A percentile compares a stretch with the other conserved stretches of the same genome.
phyloP scores from a whole-genome alignment of 2,329 filamentous ascomycete species.

The Aspergillus pseudonomiae region DNA sequence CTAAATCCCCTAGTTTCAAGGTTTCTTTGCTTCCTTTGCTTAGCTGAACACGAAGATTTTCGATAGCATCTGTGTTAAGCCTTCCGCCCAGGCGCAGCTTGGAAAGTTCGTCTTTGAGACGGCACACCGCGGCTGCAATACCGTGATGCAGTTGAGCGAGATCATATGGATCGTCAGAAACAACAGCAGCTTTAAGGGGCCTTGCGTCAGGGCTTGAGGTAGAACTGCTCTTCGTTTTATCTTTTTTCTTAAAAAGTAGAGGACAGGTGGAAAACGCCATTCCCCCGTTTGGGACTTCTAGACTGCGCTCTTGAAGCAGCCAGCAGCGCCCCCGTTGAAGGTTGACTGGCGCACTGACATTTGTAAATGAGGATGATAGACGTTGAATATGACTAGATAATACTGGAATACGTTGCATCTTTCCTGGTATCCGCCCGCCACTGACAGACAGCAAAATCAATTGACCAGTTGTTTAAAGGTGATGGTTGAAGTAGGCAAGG shows the following conservation, averaged over 20 bases:
- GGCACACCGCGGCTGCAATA: constrained; percentile 58
- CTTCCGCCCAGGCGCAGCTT: constrained; percentile 65
- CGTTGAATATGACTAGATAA: not conserved
- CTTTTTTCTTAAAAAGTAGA: constrained; percentile 55
- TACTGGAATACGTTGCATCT: not conserved
- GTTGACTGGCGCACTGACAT: not conserved
- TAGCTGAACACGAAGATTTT: constrained; percentile 62
- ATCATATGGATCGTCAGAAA: constrained; percentile 61
- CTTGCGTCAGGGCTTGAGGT: constrained; percentile 34
- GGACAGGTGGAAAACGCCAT: constrained; percentile 48
- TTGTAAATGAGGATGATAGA: not conserved
- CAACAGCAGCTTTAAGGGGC: constrained; percentile 34
- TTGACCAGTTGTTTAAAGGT: not conserved
- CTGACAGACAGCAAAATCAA: not conserved
- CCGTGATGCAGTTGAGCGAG: constrained; percentile 60
- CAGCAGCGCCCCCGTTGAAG: constrained; percentile 6
- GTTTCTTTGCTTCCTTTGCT: constrained; percentile 56
- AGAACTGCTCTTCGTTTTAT: constrained; percentile 53
- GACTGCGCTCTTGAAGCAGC: not conserved
- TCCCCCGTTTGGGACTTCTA: not conserved
- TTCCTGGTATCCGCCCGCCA: not conserved
- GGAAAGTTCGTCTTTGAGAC: constrained; percentile 63
- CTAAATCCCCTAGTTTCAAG: constrained; percentile 62
- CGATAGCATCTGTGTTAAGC: constrained; percentile 64
- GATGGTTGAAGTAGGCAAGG: not conserved